phyloP scores from a whole-genome alignment of 495 filamentous ascomycete species.

The Neurospora sp. region DNA sequence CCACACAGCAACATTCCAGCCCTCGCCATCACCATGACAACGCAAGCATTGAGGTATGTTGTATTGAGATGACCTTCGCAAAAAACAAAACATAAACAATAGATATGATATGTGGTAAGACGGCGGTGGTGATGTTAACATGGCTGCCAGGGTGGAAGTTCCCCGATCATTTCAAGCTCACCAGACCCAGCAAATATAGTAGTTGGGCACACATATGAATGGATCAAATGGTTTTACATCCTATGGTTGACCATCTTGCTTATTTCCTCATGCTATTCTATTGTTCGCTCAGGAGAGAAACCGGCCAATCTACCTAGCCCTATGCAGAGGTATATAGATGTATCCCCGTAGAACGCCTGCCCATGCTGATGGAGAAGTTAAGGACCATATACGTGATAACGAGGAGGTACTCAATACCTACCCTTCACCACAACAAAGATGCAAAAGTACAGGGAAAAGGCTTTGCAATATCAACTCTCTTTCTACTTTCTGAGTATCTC shows the following conservation, averaged over 20 bases:
- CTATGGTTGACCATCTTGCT: background rate
- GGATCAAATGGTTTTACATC: background rate
- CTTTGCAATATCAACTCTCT: background rate
- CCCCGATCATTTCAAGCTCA: background rate
- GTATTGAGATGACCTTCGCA: background rate
- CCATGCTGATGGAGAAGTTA: background rate
- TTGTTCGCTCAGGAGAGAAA: background rate
- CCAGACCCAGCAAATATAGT: background rate
- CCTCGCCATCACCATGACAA: background rate
- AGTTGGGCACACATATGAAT: background rate
- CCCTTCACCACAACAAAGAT: background rate
- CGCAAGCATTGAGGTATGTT: background rate
- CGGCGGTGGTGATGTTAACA: background rate
- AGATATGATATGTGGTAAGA: conserved; percentile 1
- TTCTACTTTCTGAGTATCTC: background rate
- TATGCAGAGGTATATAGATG: background rate
- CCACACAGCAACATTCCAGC: conserved; percentile 1
- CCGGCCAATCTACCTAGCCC: background rate
- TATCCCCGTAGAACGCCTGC: background rate
- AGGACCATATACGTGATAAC: background rate
- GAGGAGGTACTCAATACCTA: background rate
- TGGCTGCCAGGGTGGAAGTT: background rate
- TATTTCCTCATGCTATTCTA: background rate
- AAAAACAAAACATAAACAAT: background rate
- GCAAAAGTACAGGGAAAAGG: background rate